Evolutionary conservation across 2,329 filamentous ascomycete genomes (phyloP).

Genomic region (Massarina eburnea): DNA sequence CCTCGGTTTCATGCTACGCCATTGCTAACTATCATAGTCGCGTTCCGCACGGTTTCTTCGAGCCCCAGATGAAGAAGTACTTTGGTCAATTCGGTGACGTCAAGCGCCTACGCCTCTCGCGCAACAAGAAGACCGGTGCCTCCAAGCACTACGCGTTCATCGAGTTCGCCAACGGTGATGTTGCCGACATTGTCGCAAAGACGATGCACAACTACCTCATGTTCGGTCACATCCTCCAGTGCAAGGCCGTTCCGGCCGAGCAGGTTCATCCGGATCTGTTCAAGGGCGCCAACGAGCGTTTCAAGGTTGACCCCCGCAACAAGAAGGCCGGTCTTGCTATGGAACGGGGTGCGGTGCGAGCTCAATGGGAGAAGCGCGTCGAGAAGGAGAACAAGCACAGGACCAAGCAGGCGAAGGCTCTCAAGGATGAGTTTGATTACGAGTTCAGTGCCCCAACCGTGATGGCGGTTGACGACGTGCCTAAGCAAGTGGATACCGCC

Average conservation of each 20-base stretch:
- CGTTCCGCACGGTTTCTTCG: constrained; percentile 94
- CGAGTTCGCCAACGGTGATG: constrained; percentile 75
- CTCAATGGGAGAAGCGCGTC: constrained; percentile 77
- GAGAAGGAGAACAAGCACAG: constrained; percentile 72
- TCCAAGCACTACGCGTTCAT: constrained; percentile 96
- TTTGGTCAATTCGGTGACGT: constrained; percentile 92
- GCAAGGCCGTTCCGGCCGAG: constrained; percentile 73
- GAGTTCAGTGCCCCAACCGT: constrained; percentile 74
- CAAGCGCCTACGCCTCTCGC: constrained; percentile 74
- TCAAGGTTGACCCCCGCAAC: constrained; percentile 86
- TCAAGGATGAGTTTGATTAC: constrained; percentile 81
- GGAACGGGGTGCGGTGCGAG: constrained; percentile 70
- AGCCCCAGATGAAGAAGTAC: constrained; percentile 91
- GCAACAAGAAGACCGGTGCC: constrained; percentile 87
- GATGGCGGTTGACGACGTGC: constrained; percentile 59
- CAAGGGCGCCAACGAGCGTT: constrained; percentile 87
- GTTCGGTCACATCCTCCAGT: constrained; percentile 91
- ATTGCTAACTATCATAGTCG: constrained; percentile 51
- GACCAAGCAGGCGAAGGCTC: constrained; percentile 67
- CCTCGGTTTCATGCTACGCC: background rate
- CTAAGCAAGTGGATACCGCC: constrained; percentile 27
- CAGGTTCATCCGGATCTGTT: constrained; percentile 80
- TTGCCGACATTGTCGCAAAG: constrained; percentile 88
- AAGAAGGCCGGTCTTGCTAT: constrained; percentile 78
- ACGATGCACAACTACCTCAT: constrained; percentile 98